These are phyloP conservation scores for Termitomyces bulborhizus DNA, from an alignment of 768 basidiomycete species.

Conservation along the genomic window DNA sequence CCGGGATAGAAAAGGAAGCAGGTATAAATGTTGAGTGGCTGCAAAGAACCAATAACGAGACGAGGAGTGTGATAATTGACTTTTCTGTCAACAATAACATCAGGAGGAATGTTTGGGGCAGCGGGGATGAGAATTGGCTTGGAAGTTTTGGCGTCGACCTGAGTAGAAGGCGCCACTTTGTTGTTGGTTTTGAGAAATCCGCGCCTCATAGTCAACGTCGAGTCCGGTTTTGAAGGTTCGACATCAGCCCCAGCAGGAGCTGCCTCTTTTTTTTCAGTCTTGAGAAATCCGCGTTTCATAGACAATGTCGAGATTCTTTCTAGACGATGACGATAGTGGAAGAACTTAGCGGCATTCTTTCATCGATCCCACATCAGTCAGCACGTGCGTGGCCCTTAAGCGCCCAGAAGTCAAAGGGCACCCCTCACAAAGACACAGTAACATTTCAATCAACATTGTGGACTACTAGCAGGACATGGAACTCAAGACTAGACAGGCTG, in stretches of 20 bases:
- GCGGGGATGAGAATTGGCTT: background rate
- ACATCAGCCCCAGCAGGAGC: background rate
- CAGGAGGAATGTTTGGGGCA: background rate
- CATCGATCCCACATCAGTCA: background rate
- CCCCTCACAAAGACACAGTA: too few relatives aligned
- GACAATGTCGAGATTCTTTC: background rate
- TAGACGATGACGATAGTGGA: background rate
- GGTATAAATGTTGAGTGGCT: background rate
- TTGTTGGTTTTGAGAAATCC: background rate
- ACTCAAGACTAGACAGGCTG: too few relatives aligned
- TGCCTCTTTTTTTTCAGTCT: background rate
- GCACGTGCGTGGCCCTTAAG: background rate
- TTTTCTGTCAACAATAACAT: background rate
- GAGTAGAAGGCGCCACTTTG: background rate
- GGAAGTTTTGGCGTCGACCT: background rate
- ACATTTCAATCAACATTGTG: background rate
- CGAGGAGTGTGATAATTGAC: accelerated
- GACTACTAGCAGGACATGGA: too few relatives aligned
- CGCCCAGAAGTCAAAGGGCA: background rate
- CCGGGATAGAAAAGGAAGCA: background rate
- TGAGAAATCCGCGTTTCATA: constrained; percentile 6
- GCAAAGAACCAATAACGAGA: background rate
- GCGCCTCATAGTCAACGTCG: background rate
- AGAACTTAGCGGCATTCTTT: background rate
- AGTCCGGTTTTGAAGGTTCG: background rate